Evolutionary conservation across 2,329 filamentous ascomycete genomes (phyloP).

Genomic region (Aspergillus flavus): DNA sequence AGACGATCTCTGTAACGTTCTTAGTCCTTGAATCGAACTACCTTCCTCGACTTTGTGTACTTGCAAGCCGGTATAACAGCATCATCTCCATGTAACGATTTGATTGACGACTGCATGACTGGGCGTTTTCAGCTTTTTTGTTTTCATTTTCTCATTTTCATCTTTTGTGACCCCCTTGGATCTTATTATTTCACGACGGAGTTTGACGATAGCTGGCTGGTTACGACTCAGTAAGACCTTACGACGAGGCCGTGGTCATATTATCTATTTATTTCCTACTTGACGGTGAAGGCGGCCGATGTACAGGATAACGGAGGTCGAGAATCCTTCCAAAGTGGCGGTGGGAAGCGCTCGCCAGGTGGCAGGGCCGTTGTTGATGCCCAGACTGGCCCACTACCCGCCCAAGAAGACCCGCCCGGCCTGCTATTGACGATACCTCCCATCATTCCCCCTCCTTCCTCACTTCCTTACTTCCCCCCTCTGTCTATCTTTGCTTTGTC

Average conservation of each 20-base stretch:
- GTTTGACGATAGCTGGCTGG: slow-evolving; percentile 38
- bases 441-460: slow-evolving; percentile 3
- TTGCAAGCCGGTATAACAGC: slow-evolving; percentile 34
- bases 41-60: slow-evolving; percentile 17
- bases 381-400: slow-evolving; percentile 11
- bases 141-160: slow-evolving; percentile 7
- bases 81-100: slow-evolving; percentile 43
- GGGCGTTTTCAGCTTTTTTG: slow-evolving; percentile 36
- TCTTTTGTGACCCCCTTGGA: slow-evolving; percentile 9
- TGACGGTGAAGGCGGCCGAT: neutral
- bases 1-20: slow-evolving; percentile 39
- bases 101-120: slow-evolving; percentile 46
- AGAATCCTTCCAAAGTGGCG: slow-evolving; percentile 14
- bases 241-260: neutral
- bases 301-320: neutral
- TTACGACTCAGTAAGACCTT: slow-evolving; percentile 32
- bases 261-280: slow-evolving; percentile 10
- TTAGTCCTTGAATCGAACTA: slow-evolving; percentile 39
- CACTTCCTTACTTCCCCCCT: neutral
- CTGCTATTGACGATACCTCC: slow-evolving; percentile 5
- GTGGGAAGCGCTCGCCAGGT: slow-evolving; percentile 18
- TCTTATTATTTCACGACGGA: slow-evolving; percentile 21
- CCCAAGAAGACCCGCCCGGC: slow-evolving; percentile 11
- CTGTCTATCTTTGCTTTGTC: neutral
- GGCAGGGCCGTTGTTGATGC: slow-evolving; percentile 17